phyloP scores from a whole-genome alignment of 495 filamentous ascomycete species.

The Aspergillus panamensis region DNA sequence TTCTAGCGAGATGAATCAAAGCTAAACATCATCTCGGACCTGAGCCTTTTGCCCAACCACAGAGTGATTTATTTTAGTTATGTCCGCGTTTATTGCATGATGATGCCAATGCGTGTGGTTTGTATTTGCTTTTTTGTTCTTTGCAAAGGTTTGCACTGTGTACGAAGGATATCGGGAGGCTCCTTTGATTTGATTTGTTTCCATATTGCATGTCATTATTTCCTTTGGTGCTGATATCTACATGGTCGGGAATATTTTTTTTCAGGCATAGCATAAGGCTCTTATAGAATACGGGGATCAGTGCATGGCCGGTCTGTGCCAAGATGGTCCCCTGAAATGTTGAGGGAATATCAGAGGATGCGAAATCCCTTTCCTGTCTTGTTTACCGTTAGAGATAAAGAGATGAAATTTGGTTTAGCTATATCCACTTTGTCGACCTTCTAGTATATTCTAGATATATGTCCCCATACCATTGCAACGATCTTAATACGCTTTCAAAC shows the following conservation, averaged over 20 bases:
- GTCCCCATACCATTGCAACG: too few species aligned
- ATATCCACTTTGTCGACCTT: too few species aligned
- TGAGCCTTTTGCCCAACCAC: neutral
- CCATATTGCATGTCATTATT: neutral
- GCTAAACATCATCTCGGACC: neutral
- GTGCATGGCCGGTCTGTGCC: constrained; percentile 16
- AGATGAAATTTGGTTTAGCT: too few species aligned
- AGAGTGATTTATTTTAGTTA: neutral
- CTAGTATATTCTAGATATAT: too few species aligned
- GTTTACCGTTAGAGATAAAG: neutral
- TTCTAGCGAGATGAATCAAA: neutral
- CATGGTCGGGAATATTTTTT: neutral
- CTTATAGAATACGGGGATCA: constrained; percentile 10
- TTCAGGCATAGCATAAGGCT: neutral
- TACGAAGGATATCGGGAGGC: constrained; percentile 1
- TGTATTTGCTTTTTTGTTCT: neutral
- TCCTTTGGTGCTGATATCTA: neutral
- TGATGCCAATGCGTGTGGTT: too few species aligned
- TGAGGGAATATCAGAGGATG: neutral
- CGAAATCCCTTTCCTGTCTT: too few species aligned
- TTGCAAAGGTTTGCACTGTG: neutral
- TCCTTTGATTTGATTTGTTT: constrained; percentile 6
- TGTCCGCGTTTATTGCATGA: neutral
- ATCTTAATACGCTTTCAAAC: neutral
- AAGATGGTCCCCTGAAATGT: neutral